phyloP scores from a whole-genome alignment of 2,329 filamentous ascomycete species.

The Penicillium decumbens region DNA sequence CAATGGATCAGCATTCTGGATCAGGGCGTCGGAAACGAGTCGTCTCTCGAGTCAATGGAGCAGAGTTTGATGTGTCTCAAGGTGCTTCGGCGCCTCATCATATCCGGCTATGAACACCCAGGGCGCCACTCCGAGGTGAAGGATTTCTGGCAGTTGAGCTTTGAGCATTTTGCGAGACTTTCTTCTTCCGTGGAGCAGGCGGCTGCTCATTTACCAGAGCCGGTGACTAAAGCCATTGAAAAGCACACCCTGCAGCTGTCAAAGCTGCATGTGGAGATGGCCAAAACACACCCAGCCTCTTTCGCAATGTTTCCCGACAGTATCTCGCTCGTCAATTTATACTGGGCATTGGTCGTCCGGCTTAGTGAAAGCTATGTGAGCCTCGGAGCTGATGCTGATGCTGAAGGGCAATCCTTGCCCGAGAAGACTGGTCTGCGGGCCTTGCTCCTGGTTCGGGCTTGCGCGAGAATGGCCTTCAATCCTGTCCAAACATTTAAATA shows the following conservation, averaged over 20 bases:
- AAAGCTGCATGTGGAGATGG: constrained; percentile 87
- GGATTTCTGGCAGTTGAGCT: constrained; percentile 74
- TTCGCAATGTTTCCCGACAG: constrained; percentile 80
- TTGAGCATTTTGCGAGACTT: constrained; percentile 72
- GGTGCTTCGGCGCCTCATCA: constrained; percentile 70
- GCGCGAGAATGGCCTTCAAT: constrained; percentile 77
- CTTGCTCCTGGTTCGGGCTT: constrained; percentile 74
- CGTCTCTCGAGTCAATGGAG: constrained; percentile 61
- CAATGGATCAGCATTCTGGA: constrained; percentile 63
- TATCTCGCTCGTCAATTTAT: constrained; percentile 69
- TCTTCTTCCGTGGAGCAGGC: constrained; percentile 52
- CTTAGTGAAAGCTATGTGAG: constrained; percentile 66
- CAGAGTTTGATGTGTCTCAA: constrained; percentile 77
- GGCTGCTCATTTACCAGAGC: constrained; percentile 50
- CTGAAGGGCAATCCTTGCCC: constrained; percentile 54
- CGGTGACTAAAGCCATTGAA: constrained; percentile 62
- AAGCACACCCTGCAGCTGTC: constrained; percentile 86
- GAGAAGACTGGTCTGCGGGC: constrained; percentile 81
- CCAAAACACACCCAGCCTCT: constrained; percentile 69
- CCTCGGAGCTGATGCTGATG: constrained; percentile 43
- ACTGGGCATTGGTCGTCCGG: constrained; percentile 76
- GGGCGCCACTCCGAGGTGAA: constrained; percentile 71
- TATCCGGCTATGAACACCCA: constrained; percentile 78
- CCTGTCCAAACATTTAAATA: constrained; percentile 81
- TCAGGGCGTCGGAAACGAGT: constrained; percentile 55